Evolutionary conservation across 345 rosid genomes (phyloP).

Genomic region (Eutrema japonicum): DNA sequence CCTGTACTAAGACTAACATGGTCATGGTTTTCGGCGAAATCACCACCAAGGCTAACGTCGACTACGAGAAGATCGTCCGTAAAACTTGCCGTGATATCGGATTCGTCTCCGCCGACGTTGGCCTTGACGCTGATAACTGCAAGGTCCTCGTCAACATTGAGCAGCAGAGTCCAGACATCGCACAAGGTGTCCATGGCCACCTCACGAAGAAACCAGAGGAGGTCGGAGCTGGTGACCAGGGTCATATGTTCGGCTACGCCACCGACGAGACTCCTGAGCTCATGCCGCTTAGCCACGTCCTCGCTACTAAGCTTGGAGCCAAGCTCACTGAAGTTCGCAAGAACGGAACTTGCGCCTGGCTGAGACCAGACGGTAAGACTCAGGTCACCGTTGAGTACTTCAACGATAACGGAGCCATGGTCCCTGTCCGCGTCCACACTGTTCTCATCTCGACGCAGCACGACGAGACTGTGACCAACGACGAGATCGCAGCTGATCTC

Average conservation of each 20-base stretch:
- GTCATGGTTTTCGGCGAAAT: constrained; percentile 81
- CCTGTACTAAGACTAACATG: constrained; percentile 80
- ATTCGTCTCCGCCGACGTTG: constrained; percentile 62
- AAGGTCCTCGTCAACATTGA: constrained; percentile 71
- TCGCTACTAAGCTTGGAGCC: constrained; percentile 78
- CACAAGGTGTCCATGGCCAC: constrained; percentile 77
- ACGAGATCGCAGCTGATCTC: constrained; percentile 52
- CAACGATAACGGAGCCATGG: constrained; percentile 50
- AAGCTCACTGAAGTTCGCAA: constrained; percentile 71
- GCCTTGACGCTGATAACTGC: constrained; percentile 71
- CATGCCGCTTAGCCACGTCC: constrained; percentile 75
- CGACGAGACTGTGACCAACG: constrained; percentile 50
- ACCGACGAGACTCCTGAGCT: constrained; percentile 77
- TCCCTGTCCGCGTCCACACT: constrained; percentile 50
- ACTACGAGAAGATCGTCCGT: constrained; percentile 73
- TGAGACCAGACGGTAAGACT: constrained; percentile 50
- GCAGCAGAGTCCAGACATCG: constrained; percentile 79
- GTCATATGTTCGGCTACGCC: constrained; percentile 79
- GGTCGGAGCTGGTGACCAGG: constrained; percentile 79
- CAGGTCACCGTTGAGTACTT: constrained; percentile 50
- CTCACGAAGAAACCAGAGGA: constrained; percentile 69
- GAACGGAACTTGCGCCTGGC: constrained; percentile 48
- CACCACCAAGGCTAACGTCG: constrained; percentile 69
- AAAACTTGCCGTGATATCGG: constrained; percentile 71
- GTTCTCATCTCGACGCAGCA: constrained; percentile 50